Evolutionary conservation across 495 filamentous ascomycete species (phyloP), one percentile per base, ranked within the genome.

Genomic region (Tetracladium setigerum): DNA sequence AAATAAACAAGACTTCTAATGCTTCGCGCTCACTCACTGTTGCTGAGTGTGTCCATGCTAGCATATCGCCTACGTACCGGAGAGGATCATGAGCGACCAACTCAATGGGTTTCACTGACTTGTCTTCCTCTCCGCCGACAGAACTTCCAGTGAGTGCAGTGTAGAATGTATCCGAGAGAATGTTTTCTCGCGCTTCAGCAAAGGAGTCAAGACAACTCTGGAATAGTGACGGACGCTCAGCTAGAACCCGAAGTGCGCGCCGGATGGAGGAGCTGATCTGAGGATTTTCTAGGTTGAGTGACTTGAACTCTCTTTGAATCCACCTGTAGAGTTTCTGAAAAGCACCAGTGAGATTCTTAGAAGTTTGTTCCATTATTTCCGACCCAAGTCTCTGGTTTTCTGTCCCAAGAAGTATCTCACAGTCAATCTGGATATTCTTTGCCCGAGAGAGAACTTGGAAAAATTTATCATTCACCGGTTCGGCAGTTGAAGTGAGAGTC

Each of bases 291-390:
- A 99, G 75, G 60, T 96, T 94, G 38, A 97, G 65, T 1, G 83
- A 81, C 62, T 90, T 91, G 69, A 98, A 89, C 57, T 97, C 90
- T 30, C 83, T 79, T 62, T 96, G 89, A 8, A 95, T 83, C 94
- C 94, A 97, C 50, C 82, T 77, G 63, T 91, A 95, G 9, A 97
- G 72, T 62, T 95, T 97, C 63, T 97, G 91, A 59, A 94, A 97
- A 11, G 86, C 91, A 11, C 74, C 75, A 61, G 95, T 92, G n/a
- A 99, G 76, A 33, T 86, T 79, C 46, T 83, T 82, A 11, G 87
- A 85, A 46, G 82, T 87, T 64, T 89, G 78, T 44, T 96, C 92
- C 79, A 97, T 89, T 16, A 97, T 78, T 56, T 97, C 89, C 7
- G 87, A 65, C 4, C 86, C 88, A 9, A 95, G 67, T 35, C 80